Base-by-base conservation (phyloP, 148 eudicot genomes). In the Rhododendron molle region DNA sequence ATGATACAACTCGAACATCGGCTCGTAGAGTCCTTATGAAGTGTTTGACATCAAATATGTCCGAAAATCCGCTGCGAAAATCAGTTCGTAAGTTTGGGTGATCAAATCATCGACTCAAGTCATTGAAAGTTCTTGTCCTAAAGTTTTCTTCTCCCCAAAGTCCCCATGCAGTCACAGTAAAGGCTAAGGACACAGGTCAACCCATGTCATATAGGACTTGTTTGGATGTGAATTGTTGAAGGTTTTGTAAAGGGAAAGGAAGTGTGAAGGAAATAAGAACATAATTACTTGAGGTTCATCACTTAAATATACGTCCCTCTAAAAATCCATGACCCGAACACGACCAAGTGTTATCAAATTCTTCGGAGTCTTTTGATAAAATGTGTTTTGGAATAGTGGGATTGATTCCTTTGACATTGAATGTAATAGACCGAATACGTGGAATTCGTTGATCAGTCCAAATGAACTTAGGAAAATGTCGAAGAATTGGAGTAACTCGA, bases 11-110 rank as follows among this genome's bases (percentile, higher is more conserved):
- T 77, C 96, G 88, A 78, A 95, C 94, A 88, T 95, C 97, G 7
- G 98, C 93, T 89, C 90, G 90, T 83, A 95, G 91, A 15, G 94
- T 94, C 81, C 52, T 95, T 92, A 89, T 95, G 91, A 95, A 94
- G 88, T 95, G 97, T 81, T 95, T 93, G 62, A 87, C 91, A 86
- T 95, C 98, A 65, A 95, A 95, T 28, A 95, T 90, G 44, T 94
- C 97, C 3, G 94, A 88, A 83, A 94, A 95, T 84, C 93, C 94
- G 89, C 98, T 95, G 93, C 88, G 85, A 58, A 86, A 50, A 20
- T 49, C 65, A n/a, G 16, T 8, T 15, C 16, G 30, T 1, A 84
- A 20, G 23, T 18, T 50, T 23, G 12, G 44, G 28, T 44, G 2
- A 36, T 0, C 14, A 52, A 46, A 38, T 11, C 60, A 85, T n/a